phyloP scores from a whole-genome alignment of 2,329 filamentous ascomycete genomes.

The Hysterium pulicare region DNA sequence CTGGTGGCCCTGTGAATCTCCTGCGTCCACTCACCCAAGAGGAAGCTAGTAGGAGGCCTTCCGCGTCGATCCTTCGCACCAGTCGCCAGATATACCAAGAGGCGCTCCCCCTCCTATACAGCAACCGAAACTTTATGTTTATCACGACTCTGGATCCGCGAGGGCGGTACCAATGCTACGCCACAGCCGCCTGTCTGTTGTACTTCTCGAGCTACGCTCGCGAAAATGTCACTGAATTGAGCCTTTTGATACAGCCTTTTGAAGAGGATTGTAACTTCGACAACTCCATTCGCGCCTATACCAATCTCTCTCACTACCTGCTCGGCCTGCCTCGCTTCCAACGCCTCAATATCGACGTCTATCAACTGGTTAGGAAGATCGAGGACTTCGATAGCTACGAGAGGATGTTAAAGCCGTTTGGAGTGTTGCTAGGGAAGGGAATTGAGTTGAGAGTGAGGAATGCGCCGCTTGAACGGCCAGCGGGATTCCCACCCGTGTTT shows the following conservation, averaged over 20 bases:
- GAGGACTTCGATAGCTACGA: too few species aligned
- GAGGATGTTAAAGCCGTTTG: too few species aligned
- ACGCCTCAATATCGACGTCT: neutral
- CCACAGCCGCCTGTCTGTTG: conserved; percentile 24
- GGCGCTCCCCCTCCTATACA: conserved; percentile 24
- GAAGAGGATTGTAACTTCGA: conserved; percentile 25
- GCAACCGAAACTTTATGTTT: conserved; percentile 22
- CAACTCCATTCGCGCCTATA: conserved; percentile 15
- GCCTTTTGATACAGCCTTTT: conserved; percentile 22
- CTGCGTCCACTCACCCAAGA: conserved; percentile 21
- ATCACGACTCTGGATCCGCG: conserved; percentile 28
- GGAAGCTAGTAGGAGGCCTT: conserved; percentile 14
- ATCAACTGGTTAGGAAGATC: too few species aligned
- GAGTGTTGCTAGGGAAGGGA: too few species aligned
- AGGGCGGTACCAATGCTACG: conserved; percentile 32
- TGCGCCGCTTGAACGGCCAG: too few species aligned
- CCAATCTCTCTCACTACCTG: conserved; percentile 16
- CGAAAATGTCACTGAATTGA: conserved; percentile 17
- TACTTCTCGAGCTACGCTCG: conserved; percentile 14
- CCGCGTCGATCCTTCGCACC: conserved; percentile 11
- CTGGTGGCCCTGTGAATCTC: conserved; percentile 26
- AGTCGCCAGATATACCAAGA: conserved; percentile 21
- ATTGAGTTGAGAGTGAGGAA: too few species aligned
- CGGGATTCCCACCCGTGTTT: too few species aligned
- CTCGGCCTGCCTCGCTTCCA: neutral